Evolutionary conservation across 225 moss, liverwort and hornwort species (phyloP).

Genomic region (Lunularia cruciata): DNA sequence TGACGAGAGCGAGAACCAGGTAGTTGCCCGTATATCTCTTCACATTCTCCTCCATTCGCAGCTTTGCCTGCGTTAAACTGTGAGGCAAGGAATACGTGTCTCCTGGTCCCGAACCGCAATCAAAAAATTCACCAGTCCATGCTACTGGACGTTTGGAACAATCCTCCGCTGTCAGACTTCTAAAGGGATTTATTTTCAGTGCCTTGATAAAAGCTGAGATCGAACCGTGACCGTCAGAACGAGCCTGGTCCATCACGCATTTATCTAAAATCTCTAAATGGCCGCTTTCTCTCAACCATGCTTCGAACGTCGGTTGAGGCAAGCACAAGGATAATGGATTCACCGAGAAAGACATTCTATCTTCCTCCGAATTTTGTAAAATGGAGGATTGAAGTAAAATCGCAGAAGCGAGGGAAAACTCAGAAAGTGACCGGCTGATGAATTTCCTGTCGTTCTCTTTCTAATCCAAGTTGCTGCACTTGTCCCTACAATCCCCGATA

Average conservation of each 20-base stretch:
- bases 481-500: not conserved
- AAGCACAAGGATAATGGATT: constrained; percentile 93
- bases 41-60: constrained; percentile 93
- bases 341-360: constrained; percentile 67
- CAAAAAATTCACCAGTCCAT: constrained; percentile 97
- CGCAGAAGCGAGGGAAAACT: not conserved
- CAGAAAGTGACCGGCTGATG: not conserved
- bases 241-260: constrained; percentile 64
- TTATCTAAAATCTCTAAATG: constrained; percentile 84
- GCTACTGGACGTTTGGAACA: constrained; percentile 76
- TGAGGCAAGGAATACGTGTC: constrained; percentile 83
- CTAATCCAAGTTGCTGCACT: not conserved
- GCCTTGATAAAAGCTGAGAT: constrained; percentile 66
- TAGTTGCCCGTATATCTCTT: constrained; percentile 94
- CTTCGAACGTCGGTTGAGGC: constrained; percentile 77
- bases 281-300: constrained; percentile 88
- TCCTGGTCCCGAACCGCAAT: constrained; percentile 83
- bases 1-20: constrained; percentile 63
- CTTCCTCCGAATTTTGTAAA: not conserved
- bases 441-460: too few relatives aligned
- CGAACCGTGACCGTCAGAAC: constrained; percentile 51
- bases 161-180: constrained; percentile 64
- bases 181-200: constrained; percentile 73
- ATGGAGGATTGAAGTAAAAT: too few relatives aligned
- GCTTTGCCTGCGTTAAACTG: constrained; percentile 72